Evolutionary conservation across 352 stramenopile genomes (phyloP).

Genomic region (Phytopythium boreale): DNA sequence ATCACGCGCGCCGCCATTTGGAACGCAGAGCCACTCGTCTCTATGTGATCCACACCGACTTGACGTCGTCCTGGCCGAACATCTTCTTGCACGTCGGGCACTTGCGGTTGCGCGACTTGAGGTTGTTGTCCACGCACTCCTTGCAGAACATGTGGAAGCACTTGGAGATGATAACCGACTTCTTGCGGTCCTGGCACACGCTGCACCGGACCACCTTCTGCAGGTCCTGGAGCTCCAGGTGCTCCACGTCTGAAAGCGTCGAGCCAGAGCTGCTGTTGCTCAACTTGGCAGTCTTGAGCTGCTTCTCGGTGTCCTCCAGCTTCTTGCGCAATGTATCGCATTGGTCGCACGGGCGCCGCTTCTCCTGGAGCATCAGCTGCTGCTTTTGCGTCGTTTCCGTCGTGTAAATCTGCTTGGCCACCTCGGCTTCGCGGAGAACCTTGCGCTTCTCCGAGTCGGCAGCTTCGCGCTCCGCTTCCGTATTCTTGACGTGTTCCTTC

Average conservation of each 20-base stretch:
- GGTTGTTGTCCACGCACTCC: slow-evolving; percentile 84
- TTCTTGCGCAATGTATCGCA: slow-evolving; percentile 57
- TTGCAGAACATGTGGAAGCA: slow-evolving; percentile 90
- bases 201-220: slow-evolving; percentile 85
- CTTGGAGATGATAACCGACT: slow-evolving; percentile 88
- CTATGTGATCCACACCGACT: slow-evolving; percentile 83
- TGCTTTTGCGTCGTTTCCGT: slow-evolving; percentile 52
- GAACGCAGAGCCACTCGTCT: neutral
- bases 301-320: slow-evolving; percentile 42
- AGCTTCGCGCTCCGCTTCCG: slow-evolving; percentile 52
- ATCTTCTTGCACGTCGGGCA: slow-evolving; percentile 90
- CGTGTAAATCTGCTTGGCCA: slow-evolving; percentile 63
- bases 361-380: slow-evolving; percentile 51
- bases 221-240: slow-evolving; percentile 77
- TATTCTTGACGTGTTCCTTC: slow-evolving; percentile 53
- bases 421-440: slow-evolving; percentile 48
- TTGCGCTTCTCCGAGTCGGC: slow-evolving; percentile 57
- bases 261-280: slow-evolving; percentile 13
- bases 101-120: slow-evolving; percentile 88
- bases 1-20: neutral
- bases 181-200: slow-evolving; percentile 81
- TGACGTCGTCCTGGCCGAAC: slow-evolving; percentile 88
- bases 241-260: slow-evolving; percentile 66
- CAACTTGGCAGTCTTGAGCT: slow-evolving; percentile 34
- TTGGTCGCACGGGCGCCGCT: slow-evolving; percentile 47